Evolutionary conservation across 306 rosid genomes (phyloP), one percentile per base, ranked within the genome.

Genomic region (Cicer yamashitae): DNA sequence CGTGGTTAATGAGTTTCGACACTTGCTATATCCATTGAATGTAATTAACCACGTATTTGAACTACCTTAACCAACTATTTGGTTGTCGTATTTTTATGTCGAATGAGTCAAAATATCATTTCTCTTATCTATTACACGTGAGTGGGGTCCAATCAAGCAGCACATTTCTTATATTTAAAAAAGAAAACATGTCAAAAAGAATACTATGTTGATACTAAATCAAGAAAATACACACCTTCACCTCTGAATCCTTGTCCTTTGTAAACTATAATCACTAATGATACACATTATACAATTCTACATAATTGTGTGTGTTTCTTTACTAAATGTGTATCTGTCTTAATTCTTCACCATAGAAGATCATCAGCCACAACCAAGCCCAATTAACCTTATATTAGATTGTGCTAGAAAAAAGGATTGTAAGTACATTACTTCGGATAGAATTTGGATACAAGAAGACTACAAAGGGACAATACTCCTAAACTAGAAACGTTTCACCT

Each of bases 401-500:
- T 4, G 0, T 47, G 47, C 57, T 54, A 71, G 30, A 46, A 45
- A 76, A 70, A 41, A 47, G 12, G 46, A 17, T 39, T 38, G 37
- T 30, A 15, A 64, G 52, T 17, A 9, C 68, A 74, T 12, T 50
- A 57, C 39, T 57, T 62, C 10, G 10, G 14, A 64, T 56, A 64
- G 4, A 70, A 65, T n/a, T 80, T 73, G 74, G 50, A 50, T 13
- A 60, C 63, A 39, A 62, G 40, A 41, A 80, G 58, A 43, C 52
- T 67, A 61, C 54, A 39, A 60, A 77, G 63, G 46, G 52, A 56
- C 51, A 50, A 53, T 51, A 67, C 70, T 75, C 53, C 50, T 65
- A 73, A 65, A 56, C 77, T 78, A 78, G 41, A 79, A 71, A 59
- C 25, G 38, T 9, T 45, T 59, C 65, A 56, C 34, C 57, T 12